Evolutionary conservation across 257 asterid species (phyloP).

Genomic region (Mentha longifolia): DNA sequence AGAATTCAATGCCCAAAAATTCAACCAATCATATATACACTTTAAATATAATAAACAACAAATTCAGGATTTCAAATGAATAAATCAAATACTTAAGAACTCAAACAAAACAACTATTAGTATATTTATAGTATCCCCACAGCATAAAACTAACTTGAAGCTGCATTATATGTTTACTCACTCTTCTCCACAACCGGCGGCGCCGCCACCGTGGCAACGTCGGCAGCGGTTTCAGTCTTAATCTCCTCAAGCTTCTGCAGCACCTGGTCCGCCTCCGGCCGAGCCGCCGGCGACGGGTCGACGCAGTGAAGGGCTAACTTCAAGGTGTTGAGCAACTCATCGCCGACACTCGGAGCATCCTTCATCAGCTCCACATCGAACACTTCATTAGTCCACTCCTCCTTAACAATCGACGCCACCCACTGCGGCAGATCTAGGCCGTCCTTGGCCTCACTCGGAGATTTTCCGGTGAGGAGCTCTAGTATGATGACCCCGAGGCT

Average conservation of each 20-base stretch:
- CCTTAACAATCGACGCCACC: conserved; percentile 91
- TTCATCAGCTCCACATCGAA: conserved; percentile 85
- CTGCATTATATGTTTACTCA: conserved; percentile 32
- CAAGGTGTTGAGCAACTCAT: conserved; percentile 75
- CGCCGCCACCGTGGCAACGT: conserved; percentile 8
- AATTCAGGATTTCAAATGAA: neutral
- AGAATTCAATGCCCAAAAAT: neutral
- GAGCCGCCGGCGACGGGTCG: conserved; percentile 76
- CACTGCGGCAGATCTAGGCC: conserved; percentile 88
- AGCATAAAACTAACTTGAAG: neutral
- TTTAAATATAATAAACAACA: neutral
- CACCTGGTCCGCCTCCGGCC: conserved; percentile 82
- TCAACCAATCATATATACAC: neutral
- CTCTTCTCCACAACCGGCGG: conserved; percentile 34
- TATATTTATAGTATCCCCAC: neutral
- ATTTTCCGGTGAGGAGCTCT: conserved; percentile 90
- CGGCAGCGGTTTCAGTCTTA: conserved; percentile 49
- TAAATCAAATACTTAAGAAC: neutral
- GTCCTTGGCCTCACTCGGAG: conserved; percentile 84
- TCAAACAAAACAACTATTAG: neutral
- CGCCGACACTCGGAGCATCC: conserved; percentile 64
- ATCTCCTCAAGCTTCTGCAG: conserved; percentile 76
- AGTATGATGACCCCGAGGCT: conserved; percentile 87
- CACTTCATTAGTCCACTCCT: conserved; percentile 91
- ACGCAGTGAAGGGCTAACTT: conserved; percentile 89